Evolutionary conservation across 1,139 yeast species (phyloP).

Genomic region (Blastobotrys capitulatus): DNA sequence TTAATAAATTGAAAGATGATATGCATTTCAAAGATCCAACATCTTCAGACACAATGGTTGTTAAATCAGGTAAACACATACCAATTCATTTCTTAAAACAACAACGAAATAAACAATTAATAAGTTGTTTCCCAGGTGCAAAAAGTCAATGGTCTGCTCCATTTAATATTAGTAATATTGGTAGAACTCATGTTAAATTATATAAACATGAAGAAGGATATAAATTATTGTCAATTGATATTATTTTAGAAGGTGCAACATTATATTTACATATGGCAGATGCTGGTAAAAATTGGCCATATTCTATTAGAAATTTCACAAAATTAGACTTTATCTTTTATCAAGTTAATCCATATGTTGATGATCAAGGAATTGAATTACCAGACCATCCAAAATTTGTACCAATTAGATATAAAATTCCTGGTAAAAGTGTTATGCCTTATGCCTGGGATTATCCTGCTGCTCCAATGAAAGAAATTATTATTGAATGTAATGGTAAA

Average conservation of each 20-base stretch:
- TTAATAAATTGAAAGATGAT: conserved; percentile 53
- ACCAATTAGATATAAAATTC: conserved; percentile 65
- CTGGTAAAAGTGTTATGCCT: conserved; percentile 93
- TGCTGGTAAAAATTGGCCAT: conserved; percentile 87
- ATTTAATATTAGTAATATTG: conserved; percentile 75
- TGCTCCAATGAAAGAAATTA: conserved; percentile 74
- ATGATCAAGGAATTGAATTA: conserved; percentile 59
- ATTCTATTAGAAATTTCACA: conserved; percentile 82
- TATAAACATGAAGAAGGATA: conserved; percentile 60
- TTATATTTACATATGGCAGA: conserved; percentile 68
- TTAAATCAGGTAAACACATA: conserved; percentile 45
- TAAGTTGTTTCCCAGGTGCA: conserved; percentile 53
- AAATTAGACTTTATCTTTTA: conserved; percentile 76
- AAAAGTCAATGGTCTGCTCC: conserved; percentile 82
- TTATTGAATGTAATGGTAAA: conserved; percentile 60
- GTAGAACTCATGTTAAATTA: conserved; percentile 70
- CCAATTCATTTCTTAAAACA: conserved; percentile 65
- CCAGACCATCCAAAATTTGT: conserved; percentile 33
- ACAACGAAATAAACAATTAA: conserved; percentile 46
- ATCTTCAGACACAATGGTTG: conserved; percentile 25
- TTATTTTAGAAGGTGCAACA: conserved; percentile 73
- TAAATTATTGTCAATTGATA: conserved; percentile 62
- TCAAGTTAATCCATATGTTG: conserved; percentile 78
- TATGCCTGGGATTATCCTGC: conserved; percentile 98
- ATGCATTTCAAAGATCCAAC: conserved; percentile 65